A percentile compares a stretch with the other conserved stretches of the same genome.
Evolutionary conservation across 345 rosid genomes (phyloP).

Genomic region (Viola odorata): DNA sequence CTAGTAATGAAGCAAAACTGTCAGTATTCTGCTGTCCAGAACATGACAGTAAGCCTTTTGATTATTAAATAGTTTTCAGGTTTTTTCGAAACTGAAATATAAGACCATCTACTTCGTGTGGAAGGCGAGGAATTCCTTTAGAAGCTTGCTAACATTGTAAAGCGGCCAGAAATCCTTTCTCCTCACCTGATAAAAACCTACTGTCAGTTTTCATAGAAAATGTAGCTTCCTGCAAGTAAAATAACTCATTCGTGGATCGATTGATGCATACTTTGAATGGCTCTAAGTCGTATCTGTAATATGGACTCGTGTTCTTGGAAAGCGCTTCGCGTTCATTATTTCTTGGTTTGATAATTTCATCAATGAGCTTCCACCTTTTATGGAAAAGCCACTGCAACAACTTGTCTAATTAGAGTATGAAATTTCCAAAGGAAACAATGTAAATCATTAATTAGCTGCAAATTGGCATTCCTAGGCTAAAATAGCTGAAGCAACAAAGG

Average conservation of each 20-base stretch:
- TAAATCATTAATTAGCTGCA: neutral
- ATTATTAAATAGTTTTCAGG: neutral
- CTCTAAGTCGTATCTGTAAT: slow-evolving; percentile 81
- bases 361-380: slow-evolving; percentile 89
- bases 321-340: slow-evolving; percentile 62
- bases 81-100: slow-evolving; percentile 68
- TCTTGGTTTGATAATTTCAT: slow-evolving; percentile 86
- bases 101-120: slow-evolving; percentile 94
- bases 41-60: neutral
- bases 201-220: neutral
- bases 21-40: neutral
- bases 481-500: no score
- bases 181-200: slow-evolving; percentile 55
- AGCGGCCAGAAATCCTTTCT: slow-evolving; percentile 93
- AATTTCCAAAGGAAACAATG: neutral
- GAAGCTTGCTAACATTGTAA: slow-evolving; percentile 69
- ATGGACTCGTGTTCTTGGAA: slow-evolving; percentile 53
- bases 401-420: slow-evolving; percentile 8
- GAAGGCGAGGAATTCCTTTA: slow-evolving; percentile 84
- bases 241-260: neutral
- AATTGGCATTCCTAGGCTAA: no score
- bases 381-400: slow-evolving; percentile 75
- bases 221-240: slow-evolving; percentile 3
- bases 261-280: slow-evolving; percentile 71
- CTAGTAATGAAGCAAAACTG: slow-evolving; percentile 28